Conservation (phyloP, 495 filamentous ascomycete species). For the Penicillium cinerascens region DNA sequence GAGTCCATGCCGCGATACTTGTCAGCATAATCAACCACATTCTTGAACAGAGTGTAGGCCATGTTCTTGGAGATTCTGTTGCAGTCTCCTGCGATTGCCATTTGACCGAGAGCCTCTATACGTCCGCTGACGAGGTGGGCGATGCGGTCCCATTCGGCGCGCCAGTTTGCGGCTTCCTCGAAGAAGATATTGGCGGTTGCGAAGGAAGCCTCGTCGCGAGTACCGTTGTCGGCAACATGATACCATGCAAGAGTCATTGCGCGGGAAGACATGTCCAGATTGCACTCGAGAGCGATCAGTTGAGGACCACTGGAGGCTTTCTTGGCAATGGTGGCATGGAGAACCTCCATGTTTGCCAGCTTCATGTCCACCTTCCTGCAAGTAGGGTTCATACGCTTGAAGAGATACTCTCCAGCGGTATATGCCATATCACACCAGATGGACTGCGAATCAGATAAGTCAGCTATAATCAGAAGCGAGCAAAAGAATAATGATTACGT, state of each 20-base stretch:
- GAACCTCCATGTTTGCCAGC: constrained; percentile 31
- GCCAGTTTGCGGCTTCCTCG: constrained; percentile 17
- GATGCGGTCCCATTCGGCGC: constrained; percentile 18
- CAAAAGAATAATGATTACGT: constrained; percentile 5
- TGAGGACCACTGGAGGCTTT: no score
- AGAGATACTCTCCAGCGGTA: constrained; percentile 26
- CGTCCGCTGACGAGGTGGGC: constrained; percentile 30
- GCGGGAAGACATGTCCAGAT: no score
- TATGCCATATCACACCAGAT: constrained; percentile 31
- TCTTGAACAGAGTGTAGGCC: constrained; percentile 35
- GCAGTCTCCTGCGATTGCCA: constrained; percentile 23
- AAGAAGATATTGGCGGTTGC: constrained; percentile 21
- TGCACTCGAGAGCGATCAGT: no score
- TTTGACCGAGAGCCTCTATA: constrained; percentile 21
- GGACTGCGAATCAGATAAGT: constrained; percentile 14
- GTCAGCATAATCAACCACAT: constrained; percentile 39
- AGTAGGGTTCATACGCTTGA: constrained; percentile 15
- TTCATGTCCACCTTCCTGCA: constrained; percentile 17
- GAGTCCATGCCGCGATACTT: constrained; percentile 39
- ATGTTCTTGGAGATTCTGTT: constrained; percentile 22
- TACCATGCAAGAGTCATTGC: constrained; percentile 15
- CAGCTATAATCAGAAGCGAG: background rate
- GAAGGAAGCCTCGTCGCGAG: constrained; percentile 15
- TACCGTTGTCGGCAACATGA: constrained; percentile 6
- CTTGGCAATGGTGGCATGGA: constrained; percentile 32